A percentile compares a stretch with the other conserved stretches of the same genome.
phyloP scores from a whole-genome alignment of 768 basidiomycete species.

The Sarcodon sp. region DNA sequence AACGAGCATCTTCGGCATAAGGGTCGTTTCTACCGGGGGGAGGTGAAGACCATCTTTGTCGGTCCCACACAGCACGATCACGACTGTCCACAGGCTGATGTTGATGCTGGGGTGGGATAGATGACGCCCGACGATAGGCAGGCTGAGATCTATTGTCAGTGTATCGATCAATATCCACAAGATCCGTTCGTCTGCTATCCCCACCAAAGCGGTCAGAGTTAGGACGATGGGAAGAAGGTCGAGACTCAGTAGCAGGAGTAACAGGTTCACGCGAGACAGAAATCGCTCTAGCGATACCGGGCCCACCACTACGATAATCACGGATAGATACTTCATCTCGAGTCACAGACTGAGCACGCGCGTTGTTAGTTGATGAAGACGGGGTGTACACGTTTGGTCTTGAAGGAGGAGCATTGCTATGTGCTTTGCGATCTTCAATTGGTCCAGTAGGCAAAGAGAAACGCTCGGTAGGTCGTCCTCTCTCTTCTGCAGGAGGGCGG shows the following conservation, averaged over 20 bases:
- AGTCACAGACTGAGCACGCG: constrained; percentile 12
- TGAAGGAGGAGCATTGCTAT: constrained; percentile 1
- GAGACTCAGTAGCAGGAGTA: constrained; percentile 5
- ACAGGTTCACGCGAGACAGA: constrained; percentile 3
- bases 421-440: constrained; percentile 1
- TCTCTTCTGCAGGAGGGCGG: constrained; percentile 10
- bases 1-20: constrained; percentile 7
- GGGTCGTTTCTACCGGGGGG: constrained; percentile 7
- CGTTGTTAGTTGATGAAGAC: constrained; percentile 1
- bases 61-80: neutral
- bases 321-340: constrained; percentile 12
- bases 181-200: neutral
- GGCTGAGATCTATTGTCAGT: no score
- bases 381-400: constrained; percentile 3
- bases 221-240: constrained; percentile 5
- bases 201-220: constrained; percentile 11
- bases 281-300: constrained; percentile 6
- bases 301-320: constrained; percentile 6
- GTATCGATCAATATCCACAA: neutral
- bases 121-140: no score
- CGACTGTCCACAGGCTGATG: neutral
- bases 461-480: constrained; percentile 12
- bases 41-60: neutral
- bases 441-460: constrained; percentile 2
- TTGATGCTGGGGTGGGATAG: no score